Conservation (phyloP, 768 basidiomycete species). For the Trametes elegans region DNA sequence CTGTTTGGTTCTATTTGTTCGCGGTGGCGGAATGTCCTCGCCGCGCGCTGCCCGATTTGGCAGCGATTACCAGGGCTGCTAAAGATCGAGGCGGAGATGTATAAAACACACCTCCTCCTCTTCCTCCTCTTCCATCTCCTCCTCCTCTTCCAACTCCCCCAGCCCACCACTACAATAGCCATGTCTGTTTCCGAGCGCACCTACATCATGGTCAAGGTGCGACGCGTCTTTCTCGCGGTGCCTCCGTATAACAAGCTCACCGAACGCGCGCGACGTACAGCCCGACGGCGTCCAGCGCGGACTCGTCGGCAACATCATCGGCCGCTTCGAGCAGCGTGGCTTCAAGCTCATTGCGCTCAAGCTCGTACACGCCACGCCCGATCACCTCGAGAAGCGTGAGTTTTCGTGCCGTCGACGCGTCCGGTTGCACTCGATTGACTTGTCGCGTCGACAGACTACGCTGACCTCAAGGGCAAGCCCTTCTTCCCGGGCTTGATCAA, state of each 20-base stretch:
- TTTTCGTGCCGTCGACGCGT: too few relatives aligned
- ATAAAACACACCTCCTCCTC: slow-evolving; percentile 28
- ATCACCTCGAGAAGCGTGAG: slow-evolving; percentile 89
- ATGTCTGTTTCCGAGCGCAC: slow-evolving; percentile 85
- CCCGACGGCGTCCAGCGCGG: slow-evolving; percentile 98
- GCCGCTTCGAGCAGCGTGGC: slow-evolving; percentile 96
- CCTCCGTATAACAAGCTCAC: neutral
- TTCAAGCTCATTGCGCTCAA: slow-evolving; percentile 97
- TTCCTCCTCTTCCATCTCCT: slow-evolving; percentile 25
- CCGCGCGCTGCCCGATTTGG: slow-evolving; percentile 24
- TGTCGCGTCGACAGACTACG: slow-evolving; percentile 66
- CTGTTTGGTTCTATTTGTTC: slow-evolving; percentile 46
- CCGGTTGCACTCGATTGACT: neutral
- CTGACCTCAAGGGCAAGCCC: slow-evolving; percentile 87
- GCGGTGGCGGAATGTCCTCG: slow-evolving; percentile 24
- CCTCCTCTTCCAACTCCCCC: slow-evolving; percentile 30
- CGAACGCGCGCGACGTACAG: slow-evolving; percentile 38
- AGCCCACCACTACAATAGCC: slow-evolving; percentile 29
- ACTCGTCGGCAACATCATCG: slow-evolving; percentile 93
- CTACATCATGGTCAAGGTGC: slow-evolving; percentile 99
- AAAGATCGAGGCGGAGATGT: slow-evolving; percentile 21
- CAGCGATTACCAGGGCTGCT: slow-evolving; percentile 17
- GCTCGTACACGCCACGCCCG: slow-evolving; percentile 73
- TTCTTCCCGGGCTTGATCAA: slow-evolving; percentile 97
- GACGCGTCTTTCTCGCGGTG: slow-evolving; percentile 8